Conservation (phyloP, 805 yeast species). For the Metschnikowia reukaufii region DNA sequence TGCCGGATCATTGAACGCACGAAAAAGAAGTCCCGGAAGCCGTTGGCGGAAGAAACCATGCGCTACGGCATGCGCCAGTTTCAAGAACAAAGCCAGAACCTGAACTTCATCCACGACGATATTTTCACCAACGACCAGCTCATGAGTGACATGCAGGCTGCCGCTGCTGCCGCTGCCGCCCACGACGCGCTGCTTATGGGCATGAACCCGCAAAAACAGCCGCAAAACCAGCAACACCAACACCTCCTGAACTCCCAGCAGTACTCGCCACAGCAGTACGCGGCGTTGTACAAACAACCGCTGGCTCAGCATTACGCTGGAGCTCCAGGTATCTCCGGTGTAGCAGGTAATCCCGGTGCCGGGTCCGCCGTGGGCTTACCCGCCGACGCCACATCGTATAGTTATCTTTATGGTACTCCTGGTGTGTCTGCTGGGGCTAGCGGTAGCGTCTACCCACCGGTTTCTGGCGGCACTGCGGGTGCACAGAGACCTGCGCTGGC, state of each 20-base stretch:
- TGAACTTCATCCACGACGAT: constrained; percentile 35
- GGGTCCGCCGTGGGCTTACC: too few relatives aligned
- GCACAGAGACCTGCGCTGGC: constrained; percentile 7
- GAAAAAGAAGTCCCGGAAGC: constrained; percentile 44
- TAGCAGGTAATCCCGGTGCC: too few relatives aligned
- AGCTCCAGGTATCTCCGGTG: too few relatives aligned
- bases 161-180: constrained; percentile 13
- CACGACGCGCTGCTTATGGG: constrained; percentile 12
- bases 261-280: constrained; percentile 16
- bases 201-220: constrained; percentile 1
- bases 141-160: constrained; percentile 16
- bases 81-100: constrained; percentile 37
- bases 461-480: too few relatives aligned
- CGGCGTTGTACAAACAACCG: constrained; percentile 16
- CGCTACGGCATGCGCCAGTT: constrained; percentile 46
- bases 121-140: constrained; percentile 25
- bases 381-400: constrained; percentile 7
- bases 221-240: constrained; percentile 11
- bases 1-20: constrained; percentile 55
- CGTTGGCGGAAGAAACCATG: constrained; percentile 48
- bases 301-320: background rate
- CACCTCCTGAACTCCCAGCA: too few relatives aligned
- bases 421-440: background rate
- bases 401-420: constrained; percentile 8
- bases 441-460: too few relatives aligned